Base-by-base conservation (phyloP, 345 rosid genomes). In the Leavenworthia alabamica region DNA sequence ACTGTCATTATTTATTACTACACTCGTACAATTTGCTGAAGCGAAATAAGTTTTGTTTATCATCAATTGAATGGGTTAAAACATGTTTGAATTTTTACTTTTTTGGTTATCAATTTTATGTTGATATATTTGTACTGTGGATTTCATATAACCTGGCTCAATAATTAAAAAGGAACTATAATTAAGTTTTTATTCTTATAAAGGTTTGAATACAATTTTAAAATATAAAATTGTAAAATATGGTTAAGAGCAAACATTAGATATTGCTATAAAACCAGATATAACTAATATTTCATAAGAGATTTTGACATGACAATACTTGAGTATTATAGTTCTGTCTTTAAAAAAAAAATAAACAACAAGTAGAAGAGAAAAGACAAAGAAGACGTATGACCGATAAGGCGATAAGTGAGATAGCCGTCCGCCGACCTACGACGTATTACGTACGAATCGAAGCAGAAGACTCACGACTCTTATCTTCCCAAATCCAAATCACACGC, bases 401-500 rank as follows among this genome's bases (percentile, higher is more conserved):
- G 41, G 24, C 12, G 44, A 52, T 51, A 52, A 52, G 62, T 68
- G 46, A 52, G 56, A 53, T 45, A 69, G 42, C 48, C 67, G 56
- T 69, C 62, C 73, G 73, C 73, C 73, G 73, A 60, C 73, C 73
- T 52, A 69, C 10, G 28, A 26, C 28, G 28, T 26, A 5, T 1
- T 13, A 69, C 62, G 56, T 61, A 69, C 49, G 27, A 56, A 53
- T 60, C 67, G 44, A 35, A 35, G 3, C 48, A 60, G 14, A 60
- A 36, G 8, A 44, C 61, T 51, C 32, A 8, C 29, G 24, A 60
- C 61, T 68, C 67, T 17, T 35, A 42, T 68, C 54, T 52, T 26
- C 54, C 10, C 48, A 3, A 8, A 3, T 42, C 66, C 46, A 33
- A 50, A 53, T 53, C 42, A 33, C 17, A 17, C 15, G 7, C 16